Evolutionary conservation across 495 filamentous ascomycete species (phyloP).

Genomic region (Xylaria nigripes): DNA sequence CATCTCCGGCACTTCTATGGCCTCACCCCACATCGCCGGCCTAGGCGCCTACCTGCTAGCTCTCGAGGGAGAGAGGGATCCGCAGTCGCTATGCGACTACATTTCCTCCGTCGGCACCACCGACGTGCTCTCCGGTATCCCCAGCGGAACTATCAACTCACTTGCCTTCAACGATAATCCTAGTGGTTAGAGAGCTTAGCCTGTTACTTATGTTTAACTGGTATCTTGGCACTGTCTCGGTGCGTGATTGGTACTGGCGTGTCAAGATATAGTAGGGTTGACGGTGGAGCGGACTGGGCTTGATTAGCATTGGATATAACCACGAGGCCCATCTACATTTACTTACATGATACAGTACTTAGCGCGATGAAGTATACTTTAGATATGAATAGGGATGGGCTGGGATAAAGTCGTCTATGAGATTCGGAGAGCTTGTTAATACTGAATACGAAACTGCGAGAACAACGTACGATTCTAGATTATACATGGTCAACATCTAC

Average conservation of each 20-base stretch:
- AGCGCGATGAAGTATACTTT: neutral
- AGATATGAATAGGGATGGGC: neutral
- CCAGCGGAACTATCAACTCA: conserved; percentile 38
- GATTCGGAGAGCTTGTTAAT: neutral
- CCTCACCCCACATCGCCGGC: conserved; percentile 56
- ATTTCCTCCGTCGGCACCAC: conserved; percentile 31
- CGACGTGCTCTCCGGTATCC: conserved; percentile 30
- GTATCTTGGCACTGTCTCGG: neutral
- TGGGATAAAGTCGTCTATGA: neutral
- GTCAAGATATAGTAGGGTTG: no score
- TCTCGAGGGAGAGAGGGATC: conserved; percentile 37
- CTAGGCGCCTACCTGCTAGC: conserved; percentile 53
- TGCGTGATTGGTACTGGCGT: neutral
- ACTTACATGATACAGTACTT: no score
- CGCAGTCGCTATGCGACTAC: conserved; percentile 37
- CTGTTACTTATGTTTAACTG: neutral
- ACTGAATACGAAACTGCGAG: no score
- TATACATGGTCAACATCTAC: neutral
- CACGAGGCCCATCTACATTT: neutral
- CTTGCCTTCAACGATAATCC: conserved; percentile 47
- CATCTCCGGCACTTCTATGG: conserved; percentile 63
- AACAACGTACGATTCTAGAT: neutral
- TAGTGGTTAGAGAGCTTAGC: conserved; percentile 17
- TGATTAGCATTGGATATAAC: no score
- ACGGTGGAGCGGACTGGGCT: no score